Percentiles rank a stretch among this genome's conserved stretches.
Evolutionary conservation across 768 basidiomycete species (phyloP).

Genomic region (Flagelloscypha sp.): DNA sequence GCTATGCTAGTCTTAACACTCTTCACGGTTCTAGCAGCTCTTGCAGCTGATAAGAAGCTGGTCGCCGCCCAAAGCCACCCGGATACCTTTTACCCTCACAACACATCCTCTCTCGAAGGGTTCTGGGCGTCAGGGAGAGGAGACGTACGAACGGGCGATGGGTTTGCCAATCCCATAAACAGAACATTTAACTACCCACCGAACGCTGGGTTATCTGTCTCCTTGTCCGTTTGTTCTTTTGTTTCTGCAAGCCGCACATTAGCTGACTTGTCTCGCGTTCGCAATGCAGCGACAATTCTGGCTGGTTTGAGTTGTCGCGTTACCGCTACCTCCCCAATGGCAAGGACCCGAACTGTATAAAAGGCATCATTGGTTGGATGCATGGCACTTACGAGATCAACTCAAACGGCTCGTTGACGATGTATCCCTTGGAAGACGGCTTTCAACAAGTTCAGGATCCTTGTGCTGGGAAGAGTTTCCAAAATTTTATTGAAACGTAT

Average conservation of each 20-base stretch:
- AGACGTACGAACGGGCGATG: no score
- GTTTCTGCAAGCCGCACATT: background rate
- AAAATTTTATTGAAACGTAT: conserved; percentile 83
- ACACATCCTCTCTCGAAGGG: no score
- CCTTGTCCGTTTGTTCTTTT: conserved; percentile 58
- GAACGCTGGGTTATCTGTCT: conserved; percentile 81
- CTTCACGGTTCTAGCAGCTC: no score
- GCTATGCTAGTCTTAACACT: no score
- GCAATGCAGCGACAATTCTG: conserved; percentile 50
- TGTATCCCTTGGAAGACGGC: conserved; percentile 76
- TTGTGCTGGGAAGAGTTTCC: conserved; percentile 78
- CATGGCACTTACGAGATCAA: conserved; percentile 71
- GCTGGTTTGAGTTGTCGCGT: conserved; percentile 82
- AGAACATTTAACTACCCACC: conserved; percentile 75
- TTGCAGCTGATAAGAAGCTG: no score
- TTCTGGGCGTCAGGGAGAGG: no score
- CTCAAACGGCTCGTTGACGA: conserved; percentile 71
- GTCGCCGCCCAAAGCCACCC: no score
- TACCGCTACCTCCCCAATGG: conserved; percentile 89
- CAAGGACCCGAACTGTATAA: conserved; percentile 88
- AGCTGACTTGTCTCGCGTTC: background rate
- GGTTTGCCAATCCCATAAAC: conserved; percentile 80
- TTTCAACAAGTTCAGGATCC: conserved; percentile 93
- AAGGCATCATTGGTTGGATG: conserved; percentile 80
- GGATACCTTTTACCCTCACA: no score